Base-by-base conservation (phyloP, 2,329 filamentous ascomycete species). In the Exophiala oligosperma region DNA sequence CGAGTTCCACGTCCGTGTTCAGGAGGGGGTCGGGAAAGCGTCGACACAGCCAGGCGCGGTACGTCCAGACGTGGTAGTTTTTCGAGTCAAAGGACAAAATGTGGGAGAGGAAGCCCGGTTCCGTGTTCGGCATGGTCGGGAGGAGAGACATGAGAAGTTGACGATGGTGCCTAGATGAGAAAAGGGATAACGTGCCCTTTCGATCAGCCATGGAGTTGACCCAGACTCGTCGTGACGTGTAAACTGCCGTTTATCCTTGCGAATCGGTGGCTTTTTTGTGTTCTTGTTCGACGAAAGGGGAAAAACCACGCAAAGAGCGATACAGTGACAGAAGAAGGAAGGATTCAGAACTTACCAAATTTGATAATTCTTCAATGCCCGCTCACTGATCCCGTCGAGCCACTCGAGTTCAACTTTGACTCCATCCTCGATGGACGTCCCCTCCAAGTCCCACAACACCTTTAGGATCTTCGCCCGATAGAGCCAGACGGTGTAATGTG, bases 31-130 rank as follows among this genome's bases (percentile, higher is more conserved):
- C 49, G 2, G 64, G 59, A 73, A 89, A 86, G 50, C 83, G 77
- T 64, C 84, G 81, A 74, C 96, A 79, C 77, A 88, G 71, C 85
- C 87, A 80, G 72, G 96, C 91, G 58, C 94, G 83, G 77, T 97
- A 99, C 55, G 88, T 91, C 94, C 94, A 99, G 49, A 97, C 94
- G 72, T 99, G 94, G 73, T 99, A 97, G 78, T 99, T 99, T 77
- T 99, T 99, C 50, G 89, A 85, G 72, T 99, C 94, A 67, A 89
- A 82, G 41, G 81, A 83, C 54, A 99, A 87, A 84, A 99, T 97
- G 48, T 81, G 75, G 59, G 81, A 82, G 59, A 97, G 83, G 72
- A 97, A 97, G 12, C 80, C 80, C 21, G 82, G 79, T 76, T 99
- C 94, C 2, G 83, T 84, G 3, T 79, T 72, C 9, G 84, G 84